Evolutionary conservation across 768 basidiomycete genomes (phyloP).

Genomic region (Cubamyces sp.): DNA sequence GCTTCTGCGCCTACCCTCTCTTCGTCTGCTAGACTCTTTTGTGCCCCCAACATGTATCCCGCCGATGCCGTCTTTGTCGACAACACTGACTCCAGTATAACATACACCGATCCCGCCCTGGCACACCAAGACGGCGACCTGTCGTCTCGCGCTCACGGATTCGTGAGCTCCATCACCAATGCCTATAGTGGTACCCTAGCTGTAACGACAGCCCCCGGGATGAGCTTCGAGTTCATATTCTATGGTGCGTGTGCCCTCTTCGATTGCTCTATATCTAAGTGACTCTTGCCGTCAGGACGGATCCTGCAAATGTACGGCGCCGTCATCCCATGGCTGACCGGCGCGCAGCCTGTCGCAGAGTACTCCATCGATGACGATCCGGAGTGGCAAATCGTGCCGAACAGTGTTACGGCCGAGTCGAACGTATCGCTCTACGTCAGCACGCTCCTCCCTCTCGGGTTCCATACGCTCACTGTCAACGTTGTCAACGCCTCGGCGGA

Average conservation of each 20-base stretch:
- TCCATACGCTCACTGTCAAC: slow-evolving; percentile 6
- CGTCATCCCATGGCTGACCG: not conserved
- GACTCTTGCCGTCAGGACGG: not conserved
- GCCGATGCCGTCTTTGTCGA: not conserved
- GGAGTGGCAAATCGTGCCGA: not conserved
- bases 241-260: not conserved
- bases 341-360: not conserved
- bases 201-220: not conserved
- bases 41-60: not conserved
- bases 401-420: not conserved
- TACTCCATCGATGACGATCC: slow-evolving; percentile 6
- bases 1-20: too few species aligned
- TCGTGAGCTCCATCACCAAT: not conserved
- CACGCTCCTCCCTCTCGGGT: slow-evolving; percentile 1
- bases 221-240: slow-evolving; percentile 5
- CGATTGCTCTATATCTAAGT: not conserved
- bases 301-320: slow-evolving; percentile 2
- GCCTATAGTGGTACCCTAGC: not conserved
- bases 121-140: not conserved
- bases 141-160: not conserved
- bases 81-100: not conserved
- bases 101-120: not conserved
- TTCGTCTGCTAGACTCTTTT: too few species aligned
- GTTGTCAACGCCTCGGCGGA: slow-evolving; percentile 1
- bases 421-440: not conserved